Base-by-base conservation (phyloP, 2,329 filamentous ascomycete species). In the Venturia aucupariae region DNA sequence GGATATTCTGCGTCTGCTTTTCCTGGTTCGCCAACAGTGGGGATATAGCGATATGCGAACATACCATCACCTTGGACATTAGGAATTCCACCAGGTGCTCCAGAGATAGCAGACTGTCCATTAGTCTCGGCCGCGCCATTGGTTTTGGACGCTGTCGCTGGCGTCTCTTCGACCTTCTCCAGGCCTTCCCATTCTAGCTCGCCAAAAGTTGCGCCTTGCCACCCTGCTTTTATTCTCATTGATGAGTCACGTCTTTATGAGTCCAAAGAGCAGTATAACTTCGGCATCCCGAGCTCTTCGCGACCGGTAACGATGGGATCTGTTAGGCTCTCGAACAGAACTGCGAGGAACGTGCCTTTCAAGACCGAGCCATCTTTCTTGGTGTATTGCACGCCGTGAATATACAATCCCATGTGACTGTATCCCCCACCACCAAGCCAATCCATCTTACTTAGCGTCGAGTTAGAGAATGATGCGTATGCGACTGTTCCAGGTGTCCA, bases 341-440 rank as follows among this genome's bases (percentile, higher is more conserved):
- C 74, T 0, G 83, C 80, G 44, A 87, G 70, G 67, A 82, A 87
- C 0, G 81, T 81, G 1, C 84, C 85, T 15, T 72, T 72, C 0
- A 84, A 69, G 0, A 76, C 72, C 0, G 74, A 73, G 1, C 83
- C 82, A 63, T 82, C 71, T 1, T 77, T 74, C 67, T 80, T 81
- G 0, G 73, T 77, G 67, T 86, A 86, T 66, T 84, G 73, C 1
- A 87, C 81, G 0, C 83, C 85, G 66, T 88, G 85, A 19, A 88
- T 80, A 69, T 85, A 87, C 0, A 88, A 76, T 0, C 84, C 85
- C 17, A 85, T 74, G 67, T 81, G 79, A 22, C 75, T 79, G 70
- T 88, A 88, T 0, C 85, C 84, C 0, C 74, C 72, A 2, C 85
- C 85, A 3, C 82, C 84, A 0, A 88, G 78, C 84, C 85, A 88